Base-by-base conservation (phyloP, 208 protist genomes). In the Phytomonas sp. region DNA sequence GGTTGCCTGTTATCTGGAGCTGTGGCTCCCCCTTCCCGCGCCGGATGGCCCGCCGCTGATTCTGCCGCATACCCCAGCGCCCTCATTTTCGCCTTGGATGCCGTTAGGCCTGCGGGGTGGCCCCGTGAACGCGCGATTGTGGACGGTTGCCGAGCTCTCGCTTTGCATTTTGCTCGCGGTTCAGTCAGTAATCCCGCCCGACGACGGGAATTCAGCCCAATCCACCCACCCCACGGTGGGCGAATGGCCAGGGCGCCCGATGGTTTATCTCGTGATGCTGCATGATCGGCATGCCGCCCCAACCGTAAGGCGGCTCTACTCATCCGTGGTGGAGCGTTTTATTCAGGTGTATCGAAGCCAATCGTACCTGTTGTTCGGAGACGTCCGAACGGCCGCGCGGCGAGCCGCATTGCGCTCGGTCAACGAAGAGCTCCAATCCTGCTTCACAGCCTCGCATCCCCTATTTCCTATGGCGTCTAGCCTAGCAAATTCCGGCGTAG, bases 11-110 rank as follows among this genome's bases (percentile, higher is more conserved):
- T 19, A 56, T 56, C 45, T 56, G 19, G 81, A 89, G 69, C 42
- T 92, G 72, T 94, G 89, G 89, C 78, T 94, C 69, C 45, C 45
- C 26, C 45, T 56, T 56, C 45, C 45, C 19, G 19, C 45, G 19
- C 45, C 71, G 71, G 86, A 83, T 65, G 80, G 87, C 66, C 76
- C 82, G 29, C 72, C 73, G 36, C 72, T 76, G 4, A 71, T 91
- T 66, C 69, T 66, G 30, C 82, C 85, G 2, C 82, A 82, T 67
- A 62, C 75, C 14, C 34, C 59, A 7, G 19, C 69, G 29, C 10
- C 49, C 33, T 56, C 36, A 59, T 60, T 29, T 34, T 36, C 67
- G 33, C 34, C 61, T 23, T 19, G 23, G n/a, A 36, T 40, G 62
- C 40, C 67, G 29, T 23, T 66, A 29, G 12, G 19, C 45, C 7